These are phyloP conservation scores for Wickerhamiella kazuoi DNA, from an alignment of 805 yeast genomes.

Conservation along the genomic window DNA sequence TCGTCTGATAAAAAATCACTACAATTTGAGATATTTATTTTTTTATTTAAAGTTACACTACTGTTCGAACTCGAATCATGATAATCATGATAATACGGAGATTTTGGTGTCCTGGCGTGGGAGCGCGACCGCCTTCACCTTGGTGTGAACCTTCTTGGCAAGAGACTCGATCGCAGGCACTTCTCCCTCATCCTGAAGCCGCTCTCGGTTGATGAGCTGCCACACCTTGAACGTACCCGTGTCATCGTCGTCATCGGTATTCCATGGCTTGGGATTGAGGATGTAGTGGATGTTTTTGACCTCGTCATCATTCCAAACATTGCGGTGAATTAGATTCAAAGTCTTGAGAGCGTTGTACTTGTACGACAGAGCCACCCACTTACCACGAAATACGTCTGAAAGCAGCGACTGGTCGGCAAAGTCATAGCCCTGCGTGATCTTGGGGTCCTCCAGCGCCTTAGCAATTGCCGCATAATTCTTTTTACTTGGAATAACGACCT, in stretches of 20 bases:
- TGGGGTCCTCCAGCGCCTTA: slow-evolving; percentile 24
- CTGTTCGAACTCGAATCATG: neutral
- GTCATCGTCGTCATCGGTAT: slow-evolving; percentile 18
- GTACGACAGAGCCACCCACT: slow-evolving; percentile 37
- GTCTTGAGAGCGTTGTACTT: slow-evolving; percentile 42
- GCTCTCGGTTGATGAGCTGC: slow-evolving; percentile 27
- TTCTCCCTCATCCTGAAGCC: slow-evolving; percentile 3
- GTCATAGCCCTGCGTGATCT: slow-evolving; percentile 26
- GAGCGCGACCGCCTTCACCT: neutral
- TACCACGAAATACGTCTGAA: slow-evolving; percentile 33
- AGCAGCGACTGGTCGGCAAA: slow-evolving; percentile 44
- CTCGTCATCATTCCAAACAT: slow-evolving; percentile 29
- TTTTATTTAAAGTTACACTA: neutral
- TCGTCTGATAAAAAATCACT: too few relatives aligned
- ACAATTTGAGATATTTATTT: too few relatives aligned
- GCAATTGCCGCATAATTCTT: slow-evolving; percentile 26
- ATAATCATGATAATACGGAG: too few relatives aligned
- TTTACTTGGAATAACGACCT: slow-evolving; percentile 30
- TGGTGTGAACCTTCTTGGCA: neutral
- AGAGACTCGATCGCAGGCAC: neutral
- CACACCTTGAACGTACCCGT: slow-evolving; percentile 34
- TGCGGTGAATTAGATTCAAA: slow-evolving; percentile 27
- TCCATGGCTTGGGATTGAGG: slow-evolving; percentile 46
- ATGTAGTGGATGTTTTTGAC: slow-evolving; percentile 44
- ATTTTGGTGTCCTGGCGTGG: neutral